phyloP scores from a whole-genome alignment of 345 rosid species.

The Eutrema heterophyllum region DNA sequence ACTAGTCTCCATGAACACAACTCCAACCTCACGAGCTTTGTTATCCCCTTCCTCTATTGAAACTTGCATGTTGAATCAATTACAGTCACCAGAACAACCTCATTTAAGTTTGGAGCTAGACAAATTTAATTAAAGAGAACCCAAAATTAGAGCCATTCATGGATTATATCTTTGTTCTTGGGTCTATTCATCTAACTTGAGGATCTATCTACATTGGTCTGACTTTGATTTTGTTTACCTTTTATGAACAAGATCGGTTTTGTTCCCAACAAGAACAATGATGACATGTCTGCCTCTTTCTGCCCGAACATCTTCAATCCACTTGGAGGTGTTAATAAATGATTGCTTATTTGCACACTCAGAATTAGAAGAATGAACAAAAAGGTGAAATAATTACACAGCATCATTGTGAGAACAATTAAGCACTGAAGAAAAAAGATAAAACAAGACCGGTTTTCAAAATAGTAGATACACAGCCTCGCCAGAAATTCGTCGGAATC shows the following conservation, averaged over 20 bases:
- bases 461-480: too few relatives aligned
- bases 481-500: slow-evolving; percentile 37
- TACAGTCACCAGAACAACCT: too few relatives aligned
- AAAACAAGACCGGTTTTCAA: background rate
- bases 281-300: slow-evolving; percentile 74
- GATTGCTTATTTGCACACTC: slow-evolving; percentile 63
- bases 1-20: slow-evolving; percentile 87
- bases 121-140: too few relatives aligned
- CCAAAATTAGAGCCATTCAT: too few relatives aligned
- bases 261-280: slow-evolving; percentile 81
- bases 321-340: slow-evolving; percentile 69
- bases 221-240: slow-evolving; percentile 53
- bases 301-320: slow-evolving; percentile 81
- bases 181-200: too few relatives aligned
- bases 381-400: background rate
- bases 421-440: background rate
- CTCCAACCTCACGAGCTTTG: slow-evolving; percentile 71
- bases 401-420: background rate
- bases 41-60: slow-evolving; percentile 82
- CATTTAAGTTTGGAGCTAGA: too few relatives aligned
- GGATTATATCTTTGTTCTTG: too few relatives aligned
- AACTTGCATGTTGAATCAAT: too few relatives aligned
- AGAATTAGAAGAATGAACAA: background rate
- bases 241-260: slow-evolving; percentile 75
- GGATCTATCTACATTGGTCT: too few relatives aligned